Base-by-base conservation (phyloP, 169 alveolate species). In the Cryptosporidium ryanae region DNA sequence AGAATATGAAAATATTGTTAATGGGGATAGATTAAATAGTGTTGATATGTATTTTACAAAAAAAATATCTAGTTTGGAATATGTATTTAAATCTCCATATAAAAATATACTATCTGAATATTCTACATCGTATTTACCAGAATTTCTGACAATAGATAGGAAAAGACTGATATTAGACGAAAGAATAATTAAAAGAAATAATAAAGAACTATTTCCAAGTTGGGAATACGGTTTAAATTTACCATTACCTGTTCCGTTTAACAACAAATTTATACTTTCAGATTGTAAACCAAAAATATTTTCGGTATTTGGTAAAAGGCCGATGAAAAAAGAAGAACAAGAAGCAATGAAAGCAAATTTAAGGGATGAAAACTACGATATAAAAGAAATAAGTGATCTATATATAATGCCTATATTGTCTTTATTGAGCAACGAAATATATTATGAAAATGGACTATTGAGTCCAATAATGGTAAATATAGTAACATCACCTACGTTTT, bases 231-330 rank as follows among this genome's bases (percentile, higher is more conserved):
- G 87, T 10, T 63, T 76, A 23, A 76, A 52, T 21, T 59, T 76
- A 34, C 87, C 87, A 2, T 32, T 61, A 13, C 76, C 68, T 31
- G 59, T 61, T 25, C 87, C 87, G 5, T 76, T 76, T 57, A 59
- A 55, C 34, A 59, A 76, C 46, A 31, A 49, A 12, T 43, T 3
- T 18, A 15, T 59, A 17, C 52, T 76, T n/a, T 44, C 44, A 27
- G 48, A 38, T 43, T 59, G 50, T 5, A 76, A n/a, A 44, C 87
- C 87, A 15, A 76, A 76, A 65, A 31, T 76, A n/a, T 76, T 76
- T 44, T 71, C 87, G 23, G 87, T 76, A n/a, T 76, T 76, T 76
- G 87, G 87, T 27, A 76, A 76, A 34, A 76, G 87, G 23, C 76
- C 87, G 31, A 68, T 68, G 13, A 32, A 29, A 3, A 31, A 54